Evolutionary conservation across 2,329 filamentous ascomycete genomes (phyloP).

Genomic region (Trichophyton verrucosum): DNA sequence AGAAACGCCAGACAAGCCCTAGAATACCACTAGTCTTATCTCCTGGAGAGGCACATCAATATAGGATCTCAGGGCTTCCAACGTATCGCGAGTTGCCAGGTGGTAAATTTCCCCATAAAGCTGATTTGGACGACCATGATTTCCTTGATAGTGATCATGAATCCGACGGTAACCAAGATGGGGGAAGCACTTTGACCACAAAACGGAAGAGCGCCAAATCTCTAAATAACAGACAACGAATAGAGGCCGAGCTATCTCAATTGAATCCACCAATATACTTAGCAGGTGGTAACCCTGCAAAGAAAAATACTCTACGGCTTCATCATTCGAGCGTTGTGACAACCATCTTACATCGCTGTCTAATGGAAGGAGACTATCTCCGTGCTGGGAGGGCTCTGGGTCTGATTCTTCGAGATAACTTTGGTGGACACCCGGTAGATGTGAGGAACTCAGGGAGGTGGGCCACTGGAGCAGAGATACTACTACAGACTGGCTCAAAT

Average conservation of each 20-base stretch:
- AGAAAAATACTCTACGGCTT: constrained; percentile 27
- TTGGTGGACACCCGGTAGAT: constrained; percentile 50
- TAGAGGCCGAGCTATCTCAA: constrained; percentile 20
- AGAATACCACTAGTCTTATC: constrained; percentile 22
- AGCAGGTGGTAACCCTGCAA: constrained; percentile 20
- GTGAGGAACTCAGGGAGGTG: constrained; percentile 58
- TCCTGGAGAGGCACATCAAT: constrained; percentile 32
- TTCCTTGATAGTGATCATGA: constrained; percentile 6
- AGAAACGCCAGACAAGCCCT: not conserved
- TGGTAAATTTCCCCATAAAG: constrained; percentile 32
- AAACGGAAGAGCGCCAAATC: not conserved
- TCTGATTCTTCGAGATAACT: constrained; percentile 53
- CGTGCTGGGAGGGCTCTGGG: constrained; percentile 65
- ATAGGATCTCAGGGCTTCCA: constrained; percentile 31
- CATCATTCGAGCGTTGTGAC: constrained; percentile 55
- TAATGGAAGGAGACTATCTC: constrained; percentile 56
- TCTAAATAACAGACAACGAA: not conserved
- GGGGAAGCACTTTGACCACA: not conserved
- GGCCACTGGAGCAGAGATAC: constrained; percentile 73
- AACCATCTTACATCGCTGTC: constrained; percentile 57
- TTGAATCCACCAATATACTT: constrained; percentile 26
- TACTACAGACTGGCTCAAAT: constrained; percentile 46
- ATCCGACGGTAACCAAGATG: not conserved
- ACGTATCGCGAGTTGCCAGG: constrained; percentile 28
- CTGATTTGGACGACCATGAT: constrained; percentile 8